Evolutionary conservation across 1,139 yeast genomes (phyloP), one percentile per base, ranked within the genome.

Genomic region (Hansenula anomala): DNA sequence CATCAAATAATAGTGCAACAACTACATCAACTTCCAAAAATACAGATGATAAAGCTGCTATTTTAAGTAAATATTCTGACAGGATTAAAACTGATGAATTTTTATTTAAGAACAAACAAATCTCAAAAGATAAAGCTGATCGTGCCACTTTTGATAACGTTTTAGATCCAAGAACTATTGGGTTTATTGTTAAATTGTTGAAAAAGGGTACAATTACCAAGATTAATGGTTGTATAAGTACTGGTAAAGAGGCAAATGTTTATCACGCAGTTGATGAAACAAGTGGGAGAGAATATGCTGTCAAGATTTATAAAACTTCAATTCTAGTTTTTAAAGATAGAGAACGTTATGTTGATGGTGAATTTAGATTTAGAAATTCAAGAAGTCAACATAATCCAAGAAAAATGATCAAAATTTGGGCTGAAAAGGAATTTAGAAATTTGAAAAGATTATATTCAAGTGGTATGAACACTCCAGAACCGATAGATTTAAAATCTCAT

Each of bases 201-300:
- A 85, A 80, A 56, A 80, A 84, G 52, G 96, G 96, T 4, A 73
- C 85, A 13, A 77, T 94, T 25, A 78, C 92, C 9, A 79, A 87
- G 50, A 82, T 94, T 54, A 88, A 90, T 54, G 98, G 98, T 8
- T 92, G 98, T 59, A 74, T 94, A 36, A 81, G 95, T 54, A 94
- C 98, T 0, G 99, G 99, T 31, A 94, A 94, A 60, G 99, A 94
- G 60, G 98, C 98, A 20, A 94, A 94, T 58, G 97, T 94, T 4
- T 94, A 94, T 58, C 96, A 90, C 59, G 97, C 96, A 0, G 78
- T 78, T 49, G 82, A 87, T 41, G 94, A 84, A 43, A 74, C 70
- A 27, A 74, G 68, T 1, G 75, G 62, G 14, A 64, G 62, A 39
- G 89, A 84, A 51, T 80, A 69, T 52, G 98, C 98, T 0, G 87